Evolutionary conservation across 306 rosid genomes (phyloP), one percentile per base, ranked within the genome.

Genomic region (Quercus variabilis): DNA sequence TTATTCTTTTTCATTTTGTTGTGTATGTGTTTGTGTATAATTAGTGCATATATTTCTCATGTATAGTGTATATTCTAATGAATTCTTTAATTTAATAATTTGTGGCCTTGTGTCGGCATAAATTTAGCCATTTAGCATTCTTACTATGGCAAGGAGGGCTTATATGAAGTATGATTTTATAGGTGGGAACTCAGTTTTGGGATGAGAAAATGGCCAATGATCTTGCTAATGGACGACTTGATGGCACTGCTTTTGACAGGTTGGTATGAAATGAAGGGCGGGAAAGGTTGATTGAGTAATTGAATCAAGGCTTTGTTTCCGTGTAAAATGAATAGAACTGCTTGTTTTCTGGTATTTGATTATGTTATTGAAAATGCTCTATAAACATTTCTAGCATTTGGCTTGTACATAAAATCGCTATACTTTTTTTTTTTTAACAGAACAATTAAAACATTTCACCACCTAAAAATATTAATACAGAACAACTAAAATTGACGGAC

Each of bases 171-270:
- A 18, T 17, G 43, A 19, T 55, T 83, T 86, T 82, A 49, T 68
- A 92, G 99, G 99, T 98, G 49, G 99, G 99, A 84, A 95, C 98
- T 75, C 98, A 92, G 73, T 95, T 95, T 91, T 95, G 99, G 99
- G 98, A 95, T 58, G 98, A 92, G 85, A 90, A 92, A 88, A 86
- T 95, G 91, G 94, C 98, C 77, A 88, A 79, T 62, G 93, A 86
- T 76, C 96, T 92, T 68, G 93, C 94, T 55, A 79, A 90, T 86
- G 98, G 99, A 74, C 85, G 90, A 79, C 91, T 95, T 57, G 93
- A 92, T 85, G 97, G 99, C 73, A 78, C 87, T 59, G 77, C 94
- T 74, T 95, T 95, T 91, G 99, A 92, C 77, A 91, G 98, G 99
- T 95, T 83, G 74, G 83, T 82, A 68, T 56, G 65, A 70, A 80